Base-by-base conservation (phyloP, 2,329 filamentous ascomycete genomes). In the Epicoccum sorghinum region DNA sequence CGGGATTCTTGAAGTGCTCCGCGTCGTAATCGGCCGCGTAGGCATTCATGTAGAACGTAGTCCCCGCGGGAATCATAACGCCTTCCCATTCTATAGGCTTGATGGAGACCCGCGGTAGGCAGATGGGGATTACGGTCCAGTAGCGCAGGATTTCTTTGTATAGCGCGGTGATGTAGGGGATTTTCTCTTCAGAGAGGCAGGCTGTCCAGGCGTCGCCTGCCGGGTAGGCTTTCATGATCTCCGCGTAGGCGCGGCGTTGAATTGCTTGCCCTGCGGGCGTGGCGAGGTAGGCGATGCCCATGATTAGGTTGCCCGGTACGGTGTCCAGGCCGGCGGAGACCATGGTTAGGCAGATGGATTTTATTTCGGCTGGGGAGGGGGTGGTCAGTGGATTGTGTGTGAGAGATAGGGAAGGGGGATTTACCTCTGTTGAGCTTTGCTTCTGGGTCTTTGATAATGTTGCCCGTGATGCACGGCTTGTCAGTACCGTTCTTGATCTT, bases 241-340 rank as follows among this genome's bases (percentile, higher is more conserved):
- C 89, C 1, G 82, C 75, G 52, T 90, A 85, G 0, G 89, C 89
- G 32, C 82, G 85, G 49, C 82, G 75, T 72, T 95, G 90, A 55
- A 93, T 88, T 3, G 81, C 79, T 61, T 89, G 87, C 12, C 90
- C 89, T 9, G 86, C 78, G 0, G 81, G 74, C 0, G 84, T 86
- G n/a, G 88, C 83, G 2, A 95, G 82, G 62, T 89, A 90, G 2
- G 88, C 90, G 39, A 93, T 84, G 10, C 87, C 87, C 88, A 91
- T 91, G 65, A 91, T 87, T 8, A 93, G 76, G 58, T 92, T 93
- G 9, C 86, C 89, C 0, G 90, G 89, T 1, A 95, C 87, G 0
- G 90, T 95, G 69, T 95, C 90, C 13, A 93, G 83, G 14, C 90
- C 90, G 0, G 89, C 90, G 1, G 87, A 89, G 0, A 93, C 88